Evolutionary conservation across 345 rosid genomes (phyloP).

Genomic region (Bruguiera sexangula): DNA sequence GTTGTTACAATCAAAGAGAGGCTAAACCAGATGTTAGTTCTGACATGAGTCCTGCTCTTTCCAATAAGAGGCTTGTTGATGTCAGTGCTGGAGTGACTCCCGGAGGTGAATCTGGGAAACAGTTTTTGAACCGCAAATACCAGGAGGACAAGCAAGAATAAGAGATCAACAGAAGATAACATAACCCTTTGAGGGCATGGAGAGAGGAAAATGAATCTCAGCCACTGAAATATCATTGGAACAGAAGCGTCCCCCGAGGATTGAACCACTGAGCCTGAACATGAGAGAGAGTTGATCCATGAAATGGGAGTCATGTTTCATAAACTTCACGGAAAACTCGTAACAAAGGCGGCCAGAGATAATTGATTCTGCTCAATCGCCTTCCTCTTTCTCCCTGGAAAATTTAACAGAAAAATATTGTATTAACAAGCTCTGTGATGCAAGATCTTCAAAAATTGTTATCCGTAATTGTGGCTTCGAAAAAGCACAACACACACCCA

Average conservation of each 20-base stretch:
- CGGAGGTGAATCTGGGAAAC: conserved; percentile 35
- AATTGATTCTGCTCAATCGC: not conserved
- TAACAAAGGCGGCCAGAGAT: not conserved
- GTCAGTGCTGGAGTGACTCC: conserved; percentile 26
- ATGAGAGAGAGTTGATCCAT: conserved; percentile 58
- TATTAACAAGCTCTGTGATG: not conserved
- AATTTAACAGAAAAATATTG: not conserved
- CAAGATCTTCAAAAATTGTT: too few relatives aligned
- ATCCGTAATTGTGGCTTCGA: too few relatives aligned
- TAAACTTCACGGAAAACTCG: not conserved
- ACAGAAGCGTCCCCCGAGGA: conserved; percentile 34
- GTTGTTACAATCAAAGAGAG: conserved; percentile 38
- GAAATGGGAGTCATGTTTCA: conserved; percentile 40
- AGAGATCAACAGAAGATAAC: conserved; percentile 47
- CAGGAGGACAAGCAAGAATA: conserved; percentile 52
- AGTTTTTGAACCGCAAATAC: conserved; percentile 49
- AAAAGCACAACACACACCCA: too few relatives aligned
- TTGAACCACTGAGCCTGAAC: conserved; percentile 48
- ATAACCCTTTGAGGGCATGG: conserved; percentile 82
- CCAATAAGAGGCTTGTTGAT: conserved; percentile 54
- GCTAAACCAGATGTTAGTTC: conserved; percentile 48
- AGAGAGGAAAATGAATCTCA: conserved; percentile 66
- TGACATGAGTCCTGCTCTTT: conserved; percentile 28
- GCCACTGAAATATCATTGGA: conserved; percentile 54
- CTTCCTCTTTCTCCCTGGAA: conserved; percentile 23